phyloP scores from a whole-genome alignment of 345 rosid species.

The Limnanthes douglasii region DNA sequence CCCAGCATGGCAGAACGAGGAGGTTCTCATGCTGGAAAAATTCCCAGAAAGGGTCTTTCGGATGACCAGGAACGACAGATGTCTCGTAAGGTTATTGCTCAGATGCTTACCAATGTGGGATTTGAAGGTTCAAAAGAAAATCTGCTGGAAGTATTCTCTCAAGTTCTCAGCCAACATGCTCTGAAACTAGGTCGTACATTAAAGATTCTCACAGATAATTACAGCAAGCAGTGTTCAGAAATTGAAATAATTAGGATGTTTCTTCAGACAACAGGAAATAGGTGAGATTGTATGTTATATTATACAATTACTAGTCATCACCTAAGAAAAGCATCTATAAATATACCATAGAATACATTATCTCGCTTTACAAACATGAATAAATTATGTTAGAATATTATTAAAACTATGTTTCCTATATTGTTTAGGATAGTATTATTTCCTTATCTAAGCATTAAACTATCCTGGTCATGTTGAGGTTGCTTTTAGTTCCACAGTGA shows the following conservation, averaged over 20 bases:
- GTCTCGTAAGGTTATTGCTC: slow-evolving; percentile 53
- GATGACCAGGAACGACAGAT: slow-evolving; percentile 59
- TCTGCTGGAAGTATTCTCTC: slow-evolving; percentile 74
- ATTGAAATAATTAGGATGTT: slow-evolving; percentile 78
- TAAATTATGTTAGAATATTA: too few relatives aligned
- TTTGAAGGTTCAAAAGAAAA: slow-evolving; percentile 74
- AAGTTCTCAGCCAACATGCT: slow-evolving; percentile 49
- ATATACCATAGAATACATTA: too few relatives aligned
- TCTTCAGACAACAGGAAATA: slow-evolving; percentile 48
- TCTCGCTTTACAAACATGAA: too few relatives aligned
- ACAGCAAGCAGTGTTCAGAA: slow-evolving; percentile 76
- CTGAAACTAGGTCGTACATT: slow-evolving; percentile 52
- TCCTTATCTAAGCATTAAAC: too few relatives aligned
- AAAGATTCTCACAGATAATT: slow-evolving; percentile 71
- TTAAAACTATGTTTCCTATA: too few relatives aligned
- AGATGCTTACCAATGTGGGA: slow-evolving; percentile 38
- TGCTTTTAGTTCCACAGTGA: too few relatives aligned
- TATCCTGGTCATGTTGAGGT: too few relatives aligned
- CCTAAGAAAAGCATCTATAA: too few relatives aligned
- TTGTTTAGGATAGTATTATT: too few relatives aligned
- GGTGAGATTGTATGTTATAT: slow-evolving; percentile 41
- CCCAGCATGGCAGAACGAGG: slow-evolving; percentile 62
- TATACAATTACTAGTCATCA: too few relatives aligned
- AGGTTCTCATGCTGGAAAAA: slow-evolving; percentile 34
- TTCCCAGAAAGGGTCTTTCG: slow-evolving; percentile 33